phyloP scores from a whole-genome alignment of 75 land plant genomes.

The Pinus tabuliformis region DNA sequence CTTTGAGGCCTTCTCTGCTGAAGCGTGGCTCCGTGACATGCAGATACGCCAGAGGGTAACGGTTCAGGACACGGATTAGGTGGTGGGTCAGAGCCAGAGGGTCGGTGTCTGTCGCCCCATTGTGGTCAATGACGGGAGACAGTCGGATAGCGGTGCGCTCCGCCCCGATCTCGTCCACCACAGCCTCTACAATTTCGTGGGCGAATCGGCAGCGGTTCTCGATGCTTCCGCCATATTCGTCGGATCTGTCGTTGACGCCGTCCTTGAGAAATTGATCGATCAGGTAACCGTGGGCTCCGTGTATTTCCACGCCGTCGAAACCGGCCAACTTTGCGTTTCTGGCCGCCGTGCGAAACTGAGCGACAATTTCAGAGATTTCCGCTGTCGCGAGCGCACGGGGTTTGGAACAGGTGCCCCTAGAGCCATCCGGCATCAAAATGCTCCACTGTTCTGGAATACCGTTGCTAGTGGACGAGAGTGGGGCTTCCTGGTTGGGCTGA shows the following conservation, averaged over 20 bases:
- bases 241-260: conserved; percentile 74
- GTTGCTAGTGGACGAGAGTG: conserved; percentile 8
- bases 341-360: too few relatives aligned
- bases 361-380: conserved; percentile 38
- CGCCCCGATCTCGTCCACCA: conserved; percentile 45
- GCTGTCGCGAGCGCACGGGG: conserved; percentile 44
- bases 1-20: conserved; percentile 46
- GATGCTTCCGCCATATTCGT: conserved; percentile 67
- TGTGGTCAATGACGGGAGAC: conserved; percentile 79
- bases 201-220: conserved; percentile 61
- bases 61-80: conserved; percentile 44
- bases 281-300: conserved; percentile 85
- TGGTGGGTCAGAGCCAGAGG: conserved; percentile 55
- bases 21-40: conserved; percentile 79
- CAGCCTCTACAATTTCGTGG: conserved; percentile 37
- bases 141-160: conserved; percentile 54
- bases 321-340: too few relatives aligned
- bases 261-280: conserved; percentile 91
- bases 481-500: conserved; percentile 23
- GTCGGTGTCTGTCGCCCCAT: conserved; percentile 60
- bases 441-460: not conserved
- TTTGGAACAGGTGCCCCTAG: conserved; percentile 19
- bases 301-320: conserved; percentile 77
- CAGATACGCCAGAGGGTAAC: conserved; percentile 44
- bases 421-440: conserved; percentile 26